A percentile compares a stretch with the other conserved stretches of the same genome.
Evolutionary conservation across 768 basidiomycete species (phyloP).

Genomic region (Terana coerulea): DNA sequence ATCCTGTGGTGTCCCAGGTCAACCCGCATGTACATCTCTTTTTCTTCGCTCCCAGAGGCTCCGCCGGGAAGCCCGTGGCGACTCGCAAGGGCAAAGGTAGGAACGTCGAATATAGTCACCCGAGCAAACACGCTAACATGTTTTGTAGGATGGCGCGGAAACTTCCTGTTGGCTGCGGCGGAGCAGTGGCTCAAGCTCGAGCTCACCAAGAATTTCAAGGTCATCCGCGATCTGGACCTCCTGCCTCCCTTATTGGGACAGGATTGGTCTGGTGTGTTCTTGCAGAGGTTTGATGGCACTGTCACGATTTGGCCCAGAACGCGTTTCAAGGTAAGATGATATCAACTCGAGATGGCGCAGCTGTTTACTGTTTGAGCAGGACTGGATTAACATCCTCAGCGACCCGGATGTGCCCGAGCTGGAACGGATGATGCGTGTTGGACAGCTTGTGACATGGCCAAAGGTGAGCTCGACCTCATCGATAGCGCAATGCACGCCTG

Average conservation of each 20-base stretch:
- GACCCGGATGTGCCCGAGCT: constrained; percentile 82
- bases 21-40: constrained; percentile 92
- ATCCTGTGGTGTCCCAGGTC: constrained; percentile 92
- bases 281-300: constrained; percentile 88
- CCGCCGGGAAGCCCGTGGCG: constrained; percentile 89
- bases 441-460: constrained; percentile 93
- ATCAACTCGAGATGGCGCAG: too few relatives aligned
- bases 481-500: not conserved
- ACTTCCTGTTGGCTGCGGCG: constrained; percentile 85
- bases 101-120: too few relatives aligned
- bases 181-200: constrained; percentile 97
- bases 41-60: constrained; percentile 89
- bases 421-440: constrained; percentile 81
- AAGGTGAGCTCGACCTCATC: constrained; percentile 73
- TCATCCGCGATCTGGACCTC: constrained; percentile 95
- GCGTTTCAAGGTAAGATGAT: constrained; percentile 56
- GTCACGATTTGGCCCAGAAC: constrained; percentile 93
- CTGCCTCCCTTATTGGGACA: constrained; percentile 90
- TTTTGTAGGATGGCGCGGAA: constrained; percentile 83
- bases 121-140: too few relatives aligned
- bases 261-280: constrained; percentile 96
- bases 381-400: constrained; percentile 80
- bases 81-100: constrained; percentile 89
- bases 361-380: constrained; percentile 37
- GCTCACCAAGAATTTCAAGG: constrained; percentile 95